Percentiles rank a stretch among this genome's conserved stretches.
These are phyloP conservation scores for Leptographium procerum DNA, from an alignment of 2,329 filamentous ascomycete genomes.

Conservation along the genomic window DNA sequence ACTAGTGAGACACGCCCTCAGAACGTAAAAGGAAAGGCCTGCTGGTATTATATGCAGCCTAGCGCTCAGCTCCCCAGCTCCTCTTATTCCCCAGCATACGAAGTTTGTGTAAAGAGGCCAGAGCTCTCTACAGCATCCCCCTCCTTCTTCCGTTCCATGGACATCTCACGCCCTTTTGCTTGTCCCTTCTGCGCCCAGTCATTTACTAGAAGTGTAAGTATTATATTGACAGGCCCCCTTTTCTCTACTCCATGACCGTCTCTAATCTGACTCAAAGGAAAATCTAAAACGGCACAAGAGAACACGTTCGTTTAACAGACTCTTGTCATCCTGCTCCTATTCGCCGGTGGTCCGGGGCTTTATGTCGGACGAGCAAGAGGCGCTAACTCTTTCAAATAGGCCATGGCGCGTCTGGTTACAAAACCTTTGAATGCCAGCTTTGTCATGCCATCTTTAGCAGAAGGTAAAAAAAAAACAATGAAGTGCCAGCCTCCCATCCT, in stretches of 20 bases:
- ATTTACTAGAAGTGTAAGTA: constrained; percentile 2
- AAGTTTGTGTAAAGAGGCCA: too few relatives aligned
- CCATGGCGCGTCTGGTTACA: constrained; percentile 2
- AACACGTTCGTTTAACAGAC: neutral
- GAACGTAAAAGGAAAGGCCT: neutral
- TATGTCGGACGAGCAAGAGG: neutral
- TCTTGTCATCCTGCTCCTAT: neutral
- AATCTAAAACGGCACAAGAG: constrained; percentile 5
- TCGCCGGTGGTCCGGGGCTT: too few relatives aligned
- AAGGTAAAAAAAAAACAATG: neutral
- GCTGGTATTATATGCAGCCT: neutral
- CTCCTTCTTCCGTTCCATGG: neutral
- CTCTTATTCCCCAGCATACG: too few relatives aligned
- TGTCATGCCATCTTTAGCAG: constrained; percentile 4
- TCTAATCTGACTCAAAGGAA: neutral
- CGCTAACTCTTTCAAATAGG: neutral
- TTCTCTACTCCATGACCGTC: neutral
- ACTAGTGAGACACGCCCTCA: neutral
- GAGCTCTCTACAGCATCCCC: neutral
- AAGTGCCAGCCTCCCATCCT: neutral
- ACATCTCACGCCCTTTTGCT: neutral
- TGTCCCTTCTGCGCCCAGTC: constrained; percentile 3
- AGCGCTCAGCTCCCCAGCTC: neutral
- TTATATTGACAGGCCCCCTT: neutral
- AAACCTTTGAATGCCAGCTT: constrained; percentile 1